These are phyloP conservation scores for Blastomyces emzantsi DNA, from an alignment of 2,329 filamentous ascomycete species.

Conservation along the genomic window DNA sequence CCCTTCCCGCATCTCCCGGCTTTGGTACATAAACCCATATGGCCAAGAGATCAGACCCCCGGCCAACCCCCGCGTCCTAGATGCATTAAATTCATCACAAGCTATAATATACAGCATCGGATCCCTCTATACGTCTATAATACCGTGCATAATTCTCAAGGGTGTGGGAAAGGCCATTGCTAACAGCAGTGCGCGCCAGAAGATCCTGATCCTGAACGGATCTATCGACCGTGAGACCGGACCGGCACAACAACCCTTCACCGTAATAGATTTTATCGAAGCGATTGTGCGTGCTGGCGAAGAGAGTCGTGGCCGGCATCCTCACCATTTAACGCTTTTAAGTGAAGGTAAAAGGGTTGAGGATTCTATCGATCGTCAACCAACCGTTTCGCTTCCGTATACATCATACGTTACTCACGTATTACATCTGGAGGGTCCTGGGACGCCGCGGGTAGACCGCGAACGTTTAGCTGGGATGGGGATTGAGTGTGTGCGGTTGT, in stretches of 20 bases:
- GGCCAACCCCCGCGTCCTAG: conserved; percentile 70
- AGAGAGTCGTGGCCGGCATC: conserved; percentile 49
- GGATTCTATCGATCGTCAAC: neutral
- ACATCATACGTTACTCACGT: conserved; percentile 71
- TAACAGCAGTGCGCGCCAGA: conserved; percentile 47
- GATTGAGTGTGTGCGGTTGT: conserved; percentile 67
- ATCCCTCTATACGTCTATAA: conserved; percentile 81
- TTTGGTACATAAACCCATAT: conserved; percentile 99
- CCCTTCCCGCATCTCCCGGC: conserved; percentile 63
- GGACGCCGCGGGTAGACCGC: conserved; percentile 61
- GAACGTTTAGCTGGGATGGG: conserved; percentile 55
- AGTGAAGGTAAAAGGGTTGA: conserved; percentile 1
- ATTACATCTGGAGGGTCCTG: conserved; percentile 64
- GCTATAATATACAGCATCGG: conserved; percentile 86
- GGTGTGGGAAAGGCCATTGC: conserved; percentile 61
- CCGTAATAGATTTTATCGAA: conserved; percentile 69
- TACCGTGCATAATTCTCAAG: conserved; percentile 70
- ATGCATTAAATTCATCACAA: conserved; percentile 54
- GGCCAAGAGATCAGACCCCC: conserved; percentile 87
- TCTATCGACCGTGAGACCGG: conserved; percentile 80
- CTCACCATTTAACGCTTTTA: conserved; percentile 6
- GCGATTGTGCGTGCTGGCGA: conserved; percentile 68
- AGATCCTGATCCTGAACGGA: conserved; percentile 79
- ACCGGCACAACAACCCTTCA: conserved; percentile 54
- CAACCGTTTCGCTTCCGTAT: conserved; percentile 40